Evolutionary conservation across 2,329 filamentous ascomycete genomes (phyloP).

Genomic region (Shiraia bambusicola): DNA sequence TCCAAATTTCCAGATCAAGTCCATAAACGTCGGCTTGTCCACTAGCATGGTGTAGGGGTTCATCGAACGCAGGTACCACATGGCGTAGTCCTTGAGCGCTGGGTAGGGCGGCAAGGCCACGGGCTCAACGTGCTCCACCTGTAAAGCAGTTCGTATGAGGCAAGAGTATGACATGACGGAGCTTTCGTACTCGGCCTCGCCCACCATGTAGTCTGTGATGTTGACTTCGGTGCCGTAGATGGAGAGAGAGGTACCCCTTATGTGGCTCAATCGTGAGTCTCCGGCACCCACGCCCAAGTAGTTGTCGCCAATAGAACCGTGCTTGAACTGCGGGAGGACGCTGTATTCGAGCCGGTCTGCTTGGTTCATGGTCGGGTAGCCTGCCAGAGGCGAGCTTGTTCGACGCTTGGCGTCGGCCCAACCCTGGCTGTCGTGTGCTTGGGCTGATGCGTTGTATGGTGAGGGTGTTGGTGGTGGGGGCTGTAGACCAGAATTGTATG

Average conservation of each 20-base stretch:
- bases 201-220: conserved; percentile 68
- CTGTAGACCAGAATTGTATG: conserved; percentile 30
- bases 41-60: conserved; percentile 73
- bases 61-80: conserved; percentile 74
- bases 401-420: conserved; percentile 27
- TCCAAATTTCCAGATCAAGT: conserved; percentile 71
- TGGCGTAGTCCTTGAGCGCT: conserved; percentile 67
- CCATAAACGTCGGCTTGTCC: conserved; percentile 73
- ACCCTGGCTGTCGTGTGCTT: conserved; percentile 17
- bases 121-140: conserved; percentile 54
- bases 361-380: conserved; percentile 24
- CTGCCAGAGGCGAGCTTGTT: conserved; percentile 30
- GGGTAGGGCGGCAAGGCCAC: conserved; percentile 63
- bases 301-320: conserved; percentile 57
- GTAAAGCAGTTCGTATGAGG: conserved; percentile 66
- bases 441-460: conserved; percentile 17
- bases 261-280: conserved; percentile 67
- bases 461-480: conserved; percentile 14
- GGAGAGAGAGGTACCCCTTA: conserved; percentile 74
- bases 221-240: conserved; percentile 80
- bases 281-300: conserved; percentile 67
- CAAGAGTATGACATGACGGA: conserved; percentile 68
- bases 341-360: conserved; percentile 20
- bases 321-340: conserved; percentile 50
- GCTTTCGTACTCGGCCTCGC: conserved; percentile 61